A percentile compares a stretch with the other conserved stretches of the same genome.
Evolutionary conservation across 768 basidiomycete species (phyloP).

Genomic region (Boletus rex-veris): DNA sequence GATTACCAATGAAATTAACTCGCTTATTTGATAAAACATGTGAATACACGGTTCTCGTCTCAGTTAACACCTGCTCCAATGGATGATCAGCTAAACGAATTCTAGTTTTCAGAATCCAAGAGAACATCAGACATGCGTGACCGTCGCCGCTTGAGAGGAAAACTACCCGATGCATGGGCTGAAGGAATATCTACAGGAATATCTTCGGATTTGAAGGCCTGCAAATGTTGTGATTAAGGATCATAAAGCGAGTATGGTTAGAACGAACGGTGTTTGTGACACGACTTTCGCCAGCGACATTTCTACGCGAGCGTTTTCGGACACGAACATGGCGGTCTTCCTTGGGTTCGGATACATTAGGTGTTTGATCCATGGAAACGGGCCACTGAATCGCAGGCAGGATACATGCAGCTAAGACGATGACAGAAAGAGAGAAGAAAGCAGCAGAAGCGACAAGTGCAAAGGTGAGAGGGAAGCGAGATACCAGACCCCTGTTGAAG

Average conservation of each 20-base stretch:
- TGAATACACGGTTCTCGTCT: slow-evolving; percentile 16
- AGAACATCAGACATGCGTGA: slow-evolving; percentile 37
- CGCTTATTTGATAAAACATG: slow-evolving; percentile 21
- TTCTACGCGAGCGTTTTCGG: slow-evolving; percentile 30
- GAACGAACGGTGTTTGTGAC: slow-evolving; percentile 23
- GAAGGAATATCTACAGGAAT: slow-evolving; percentile 30
- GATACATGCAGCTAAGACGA: slow-evolving; percentile 48
- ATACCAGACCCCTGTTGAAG: slow-evolving; percentile 55
- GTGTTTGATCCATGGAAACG: slow-evolving; percentile 15
- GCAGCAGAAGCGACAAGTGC: slow-evolving; percentile 43
- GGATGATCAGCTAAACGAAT: slow-evolving; percentile 2
- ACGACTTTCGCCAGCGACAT: slow-evolving; percentile 17
- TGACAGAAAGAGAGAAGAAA: slow-evolving; percentile 47
- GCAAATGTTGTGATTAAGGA: slow-evolving; percentile 12
- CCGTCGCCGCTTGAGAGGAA: slow-evolving; percentile 43
- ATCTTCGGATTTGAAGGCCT: slow-evolving; percentile 29
- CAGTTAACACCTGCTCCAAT: slow-evolving; percentile 11
- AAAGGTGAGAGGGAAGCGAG: slow-evolving; percentile 62
- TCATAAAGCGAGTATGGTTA: background rate
- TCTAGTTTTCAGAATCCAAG: slow-evolving; percentile 30
- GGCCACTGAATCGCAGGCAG: slow-evolving; percentile 43
- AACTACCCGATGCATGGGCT: slow-evolving; percentile 23
- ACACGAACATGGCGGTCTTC: slow-evolving; percentile 22
- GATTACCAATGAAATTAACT: slow-evolving; percentile 23
- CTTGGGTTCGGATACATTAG: slow-evolving; percentile 7